Evolutionary conservation across 371 early-diverging fungal genomes (phyloP), one percentile per base, ranked within the genome.

Genomic region (Rhizopus arrhizus): DNA sequence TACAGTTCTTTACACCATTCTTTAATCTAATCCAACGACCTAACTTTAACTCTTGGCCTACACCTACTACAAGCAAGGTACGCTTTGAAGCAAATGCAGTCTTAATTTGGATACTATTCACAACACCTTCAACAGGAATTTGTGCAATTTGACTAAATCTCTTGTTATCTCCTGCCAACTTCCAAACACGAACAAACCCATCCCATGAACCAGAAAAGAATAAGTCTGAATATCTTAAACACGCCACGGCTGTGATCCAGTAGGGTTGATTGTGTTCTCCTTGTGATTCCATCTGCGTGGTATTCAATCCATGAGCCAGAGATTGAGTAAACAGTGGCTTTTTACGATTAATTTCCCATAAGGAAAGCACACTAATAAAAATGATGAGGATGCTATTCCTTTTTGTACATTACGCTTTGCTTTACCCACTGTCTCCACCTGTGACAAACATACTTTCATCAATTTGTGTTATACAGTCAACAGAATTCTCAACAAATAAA

Each of bases 201-300:
- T 95, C 95, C 75, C 89, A 90, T n/a, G 95, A 91, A 0, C 94
- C 98, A 28, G 92, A 89, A 10, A 91, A 90, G 72, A 98, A 91
- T 61, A 96, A 48, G 62, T 98, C 96, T 2, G 95, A 86, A 69
- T 90, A 93, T 50, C 86, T 89, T 31, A 95, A 66, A 0, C 87
- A 73, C 5, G 95, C 93, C 32, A 98, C 64, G 1, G 95, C 75
- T 34, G 92, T 91, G 69, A 97, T 94, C 93, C 93, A 94, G 65
- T 78, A 80, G 38, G 92, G 86, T 53, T 78, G 78, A 28, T 74
- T 66, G 36, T 81, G 77, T 4, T 62, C 70, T 36, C 74, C 81
- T 50, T 75, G 76, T 2, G 72, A 70, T 48, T 75, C 65, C 53
- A 69, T 65, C 15, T 64, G 68, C 5, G 68, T 72, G 11, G 74